These are phyloP conservation scores for Xylaria scruposa DNA, from an alignment of 495 filamentous ascomycete genomes.

Conservation along the genomic window DNA sequence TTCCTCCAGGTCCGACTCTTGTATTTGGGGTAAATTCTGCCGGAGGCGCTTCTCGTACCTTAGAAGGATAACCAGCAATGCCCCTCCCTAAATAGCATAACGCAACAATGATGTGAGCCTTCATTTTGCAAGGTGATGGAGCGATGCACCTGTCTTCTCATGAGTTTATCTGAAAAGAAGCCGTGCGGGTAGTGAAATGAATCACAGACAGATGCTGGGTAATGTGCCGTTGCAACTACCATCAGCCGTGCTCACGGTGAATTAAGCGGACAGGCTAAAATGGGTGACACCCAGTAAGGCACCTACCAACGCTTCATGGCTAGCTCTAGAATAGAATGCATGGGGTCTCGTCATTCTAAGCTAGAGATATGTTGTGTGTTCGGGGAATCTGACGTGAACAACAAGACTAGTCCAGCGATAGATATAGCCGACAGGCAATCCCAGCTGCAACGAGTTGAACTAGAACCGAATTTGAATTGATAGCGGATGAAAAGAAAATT, in stretches of 20 bases:
- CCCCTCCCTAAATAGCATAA: not conserved
- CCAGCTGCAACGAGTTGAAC: not conserved
- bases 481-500: too few species aligned
- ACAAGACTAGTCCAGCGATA: not conserved
- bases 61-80: conserved; percentile 28
- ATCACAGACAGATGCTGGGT: not conserved
- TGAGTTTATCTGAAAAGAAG: not conserved
- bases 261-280: conserved; percentile 10
- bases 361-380: not conserved
- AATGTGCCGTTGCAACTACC: not conserved
- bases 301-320: not conserved
- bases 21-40: conserved; percentile 50
- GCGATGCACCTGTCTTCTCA: not conserved
- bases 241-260: not conserved
- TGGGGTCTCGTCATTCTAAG: not conserved
- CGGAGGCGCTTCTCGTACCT: conserved; percentile 34
- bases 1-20: conserved; percentile 45
- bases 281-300: not conserved
- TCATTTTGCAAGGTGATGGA: not conserved
- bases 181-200: too few species aligned
- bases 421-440: too few species aligned
- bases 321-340: not conserved
- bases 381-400: not conserved
- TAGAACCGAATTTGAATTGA: too few species aligned
- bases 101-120: not conserved